phyloP scores from a whole-genome alignment of 176 grass and related monocot genomes.

The Dactylis glomerata region DNA sequence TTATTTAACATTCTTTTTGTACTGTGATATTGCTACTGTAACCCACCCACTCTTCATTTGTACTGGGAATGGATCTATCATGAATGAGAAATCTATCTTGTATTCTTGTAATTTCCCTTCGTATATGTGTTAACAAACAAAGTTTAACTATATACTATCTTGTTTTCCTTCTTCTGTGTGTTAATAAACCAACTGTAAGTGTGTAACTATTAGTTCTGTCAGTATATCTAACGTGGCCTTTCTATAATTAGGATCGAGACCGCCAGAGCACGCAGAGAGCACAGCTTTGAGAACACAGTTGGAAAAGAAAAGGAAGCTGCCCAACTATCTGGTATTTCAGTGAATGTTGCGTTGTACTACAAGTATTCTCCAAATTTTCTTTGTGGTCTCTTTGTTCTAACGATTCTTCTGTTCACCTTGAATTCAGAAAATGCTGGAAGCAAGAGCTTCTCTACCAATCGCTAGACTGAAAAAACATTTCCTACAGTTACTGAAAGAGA shows the following conservation, averaged over 20 bases:
- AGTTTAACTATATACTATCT: not conserved
- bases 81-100: not conserved
- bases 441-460: constrained; percentile 85
- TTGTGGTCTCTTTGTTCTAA: constrained; percentile 9
- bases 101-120: constrained; percentile 15
- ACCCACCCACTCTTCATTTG: not conserved
- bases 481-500: constrained; percentile 68
- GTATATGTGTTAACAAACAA: constrained; percentile 15
- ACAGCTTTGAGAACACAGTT: constrained; percentile 62
- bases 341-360: constrained; percentile 8
- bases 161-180: constrained; percentile 21
- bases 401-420: constrained; percentile 30
- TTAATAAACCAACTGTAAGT: not conserved
- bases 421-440: constrained; percentile 90
- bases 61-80: not conserved
- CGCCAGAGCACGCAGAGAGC: constrained; percentile 49
- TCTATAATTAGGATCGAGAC: constrained; percentile 37
- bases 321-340: constrained; percentile 64
- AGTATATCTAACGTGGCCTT: constrained; percentile 19
- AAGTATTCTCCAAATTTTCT: not conserved
- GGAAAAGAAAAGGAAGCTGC: constrained; percentile 66
- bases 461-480: constrained; percentile 67
- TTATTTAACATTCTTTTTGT: not conserved
- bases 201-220: not conserved
- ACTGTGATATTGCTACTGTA: not conserved